Conservation (phyloP, 441 rosid genomes). For the Pelargonium australe region DNA sequence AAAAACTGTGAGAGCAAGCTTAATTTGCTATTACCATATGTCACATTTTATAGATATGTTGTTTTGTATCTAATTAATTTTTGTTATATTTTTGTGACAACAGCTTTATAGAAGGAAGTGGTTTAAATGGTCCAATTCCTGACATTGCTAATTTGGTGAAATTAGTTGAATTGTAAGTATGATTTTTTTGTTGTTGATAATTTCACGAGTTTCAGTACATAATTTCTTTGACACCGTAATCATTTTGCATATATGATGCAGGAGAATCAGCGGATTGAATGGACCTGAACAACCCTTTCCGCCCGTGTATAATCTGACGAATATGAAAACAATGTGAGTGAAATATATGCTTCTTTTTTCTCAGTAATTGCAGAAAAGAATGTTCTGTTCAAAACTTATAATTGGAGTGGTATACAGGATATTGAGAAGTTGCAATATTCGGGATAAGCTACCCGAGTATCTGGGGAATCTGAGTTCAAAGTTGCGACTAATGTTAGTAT, state of each 20-base stretch:
- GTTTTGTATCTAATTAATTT: background rate
- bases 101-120: constrained; percentile 54
- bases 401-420: constrained; percentile 29
- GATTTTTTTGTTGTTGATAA: background rate
- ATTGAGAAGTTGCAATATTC: constrained; percentile 52
- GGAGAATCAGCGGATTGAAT: constrained; percentile 56
- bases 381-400: background rate
- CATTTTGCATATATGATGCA: constrained; percentile 11
- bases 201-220: background rate
- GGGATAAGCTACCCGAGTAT: constrained; percentile 37
- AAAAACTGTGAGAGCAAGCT: constrained; percentile 34
- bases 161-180: constrained; percentile 38
- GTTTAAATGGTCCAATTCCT: constrained; percentile 59
- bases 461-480: constrained; percentile 17
- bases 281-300: constrained; percentile 41
- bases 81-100: background rate
- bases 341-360: background rate
- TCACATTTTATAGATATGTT: no score
- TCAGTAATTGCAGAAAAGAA: background rate
- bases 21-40: background rate
- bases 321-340: constrained; percentile 37
- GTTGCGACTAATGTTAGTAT: constrained; percentile 40
- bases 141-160: constrained; percentile 28
- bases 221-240: no score
- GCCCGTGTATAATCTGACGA: constrained; percentile 23